phyloP scores from a whole-genome alignment of 495 filamentous ascomycete species.

The Neurospora hispaniola region DNA sequence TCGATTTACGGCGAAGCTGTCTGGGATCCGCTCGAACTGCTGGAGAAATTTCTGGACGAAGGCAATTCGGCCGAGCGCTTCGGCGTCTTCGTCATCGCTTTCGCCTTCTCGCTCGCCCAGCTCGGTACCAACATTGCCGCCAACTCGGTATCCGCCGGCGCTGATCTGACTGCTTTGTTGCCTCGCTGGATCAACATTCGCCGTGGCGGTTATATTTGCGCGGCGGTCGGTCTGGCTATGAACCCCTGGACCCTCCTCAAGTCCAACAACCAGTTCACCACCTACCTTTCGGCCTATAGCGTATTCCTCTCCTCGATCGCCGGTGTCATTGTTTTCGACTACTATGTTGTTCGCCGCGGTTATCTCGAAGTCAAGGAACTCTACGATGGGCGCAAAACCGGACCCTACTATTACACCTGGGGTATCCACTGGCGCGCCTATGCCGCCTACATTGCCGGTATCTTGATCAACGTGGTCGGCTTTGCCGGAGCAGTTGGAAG shows the following conservation, averaged over 20 bases:
- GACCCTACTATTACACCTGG: slow-evolving; percentile 61
- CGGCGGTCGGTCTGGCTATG: slow-evolving; percentile 73
- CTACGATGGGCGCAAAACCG: slow-evolving; percentile 56
- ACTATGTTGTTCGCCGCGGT: slow-evolving; percentile 78
- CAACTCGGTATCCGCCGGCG: slow-evolving; percentile 82
- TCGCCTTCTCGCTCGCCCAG: slow-evolving; percentile 78
- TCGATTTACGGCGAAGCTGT: slow-evolving; percentile 69
- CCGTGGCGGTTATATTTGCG: slow-evolving; percentile 84
- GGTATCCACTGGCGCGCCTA: slow-evolving; percentile 82
- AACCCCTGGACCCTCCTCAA: slow-evolving; percentile 80
- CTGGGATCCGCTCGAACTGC: slow-evolving; percentile 77
- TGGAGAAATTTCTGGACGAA: slow-evolving; percentile 62
- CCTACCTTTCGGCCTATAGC: slow-evolving; percentile 89
- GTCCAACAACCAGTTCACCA: slow-evolving; percentile 80
- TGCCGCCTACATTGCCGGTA: slow-evolving; percentile 71
- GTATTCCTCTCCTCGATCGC: slow-evolving; percentile 91
- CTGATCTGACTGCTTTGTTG: slow-evolving; percentile 83
- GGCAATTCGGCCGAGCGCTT: slow-evolving; percentile 68
- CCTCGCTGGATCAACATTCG: slow-evolving; percentile 83
- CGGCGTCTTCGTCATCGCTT: slow-evolving; percentile 78
- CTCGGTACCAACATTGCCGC: slow-evolving; percentile 90
- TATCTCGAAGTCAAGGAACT: slow-evolving; percentile 72
- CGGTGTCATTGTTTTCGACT: slow-evolving; percentile 81
- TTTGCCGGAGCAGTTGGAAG: slow-evolving; percentile 74
- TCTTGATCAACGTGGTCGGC: slow-evolving; percentile 86